Percentiles rank a stretch among this genome's conserved stretches.
Conservation (phyloP, 2,329 filamentous ascomycete genomes). For the Diplodia sapinea region DNA sequence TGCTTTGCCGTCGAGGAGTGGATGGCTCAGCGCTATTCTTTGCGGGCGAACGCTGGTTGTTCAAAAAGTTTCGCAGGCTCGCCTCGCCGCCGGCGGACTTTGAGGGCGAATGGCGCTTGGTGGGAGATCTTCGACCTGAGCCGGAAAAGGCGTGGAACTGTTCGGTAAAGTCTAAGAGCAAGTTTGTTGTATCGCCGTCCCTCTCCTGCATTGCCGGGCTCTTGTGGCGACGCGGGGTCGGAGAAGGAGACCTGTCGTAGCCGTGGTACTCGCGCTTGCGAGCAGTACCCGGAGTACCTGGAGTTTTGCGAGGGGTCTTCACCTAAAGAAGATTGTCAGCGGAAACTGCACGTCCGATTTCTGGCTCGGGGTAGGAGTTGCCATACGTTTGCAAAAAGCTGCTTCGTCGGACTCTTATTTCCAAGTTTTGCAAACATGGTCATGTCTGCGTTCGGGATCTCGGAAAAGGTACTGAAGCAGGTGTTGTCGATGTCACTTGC, state of each 20-base stretch:
- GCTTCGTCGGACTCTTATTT: constrained; percentile 57
- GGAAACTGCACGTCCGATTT: not conserved
- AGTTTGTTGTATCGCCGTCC: constrained; percentile 69
- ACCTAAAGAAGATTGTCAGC: constrained; percentile 27
- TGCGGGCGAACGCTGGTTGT: constrained; percentile 50
- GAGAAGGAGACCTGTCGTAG: constrained; percentile 52
- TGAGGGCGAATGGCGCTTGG: constrained; percentile 55
- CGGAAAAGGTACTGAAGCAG: constrained; percentile 86
- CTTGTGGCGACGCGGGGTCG: constrained; percentile 60
- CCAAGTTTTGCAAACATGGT: constrained; percentile 79
- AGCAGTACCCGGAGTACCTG: constrained; percentile 56
- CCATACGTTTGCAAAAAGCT: constrained; percentile 30
- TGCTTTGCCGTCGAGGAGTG: constrained; percentile 55
- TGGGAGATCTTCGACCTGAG: constrained; percentile 47
- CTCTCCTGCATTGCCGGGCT: constrained; percentile 46
- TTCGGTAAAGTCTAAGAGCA: constrained; percentile 87
- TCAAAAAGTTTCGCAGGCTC: constrained; percentile 52
- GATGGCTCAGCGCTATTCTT: constrained; percentile 50
- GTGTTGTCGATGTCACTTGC: constrained; percentile 64
- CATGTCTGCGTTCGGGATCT: constrained; percentile 76
- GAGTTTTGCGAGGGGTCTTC: constrained; percentile 31
- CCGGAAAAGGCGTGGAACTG: constrained; percentile 65
- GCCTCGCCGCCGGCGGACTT: constrained; percentile 57
- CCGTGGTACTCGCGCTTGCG: constrained; percentile 50
- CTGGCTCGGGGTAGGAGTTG: not conserved